Evolutionary conservation across 2,329 filamentous ascomycete species (phyloP), one percentile per base, ranked within the genome.

Genomic region (Sporothrix brunneoviolacea): DNA sequence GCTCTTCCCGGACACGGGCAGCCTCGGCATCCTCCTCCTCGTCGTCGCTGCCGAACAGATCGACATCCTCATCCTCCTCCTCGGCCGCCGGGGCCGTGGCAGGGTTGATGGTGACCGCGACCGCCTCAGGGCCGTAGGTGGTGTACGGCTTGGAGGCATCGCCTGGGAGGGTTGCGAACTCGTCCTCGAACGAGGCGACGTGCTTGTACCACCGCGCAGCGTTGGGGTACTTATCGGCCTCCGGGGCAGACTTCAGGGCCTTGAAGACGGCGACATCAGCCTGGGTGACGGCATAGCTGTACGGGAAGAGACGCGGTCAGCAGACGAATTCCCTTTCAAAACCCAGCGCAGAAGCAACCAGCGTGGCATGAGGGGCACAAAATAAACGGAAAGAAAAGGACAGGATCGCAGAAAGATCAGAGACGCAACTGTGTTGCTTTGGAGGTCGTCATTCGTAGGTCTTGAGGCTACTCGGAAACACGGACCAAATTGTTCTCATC

Each of bases 191-290:
- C 63, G 87, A 86, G 70, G 87, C 82, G 68, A 96, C 88, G 83
- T 98, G 91, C 83, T 94, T 95, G 84, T 95, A 96, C 93, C 93
- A 98, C 72, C 93, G 86, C 68, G 88, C 89, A 66, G 86, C 90
- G 76, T 95, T 79, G 65, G 91, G 90, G 83, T 86, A 95, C 79
- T 95, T 95, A 70, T 79, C 77, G 64, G 86, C 80, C 61, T 86
- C 83, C 63, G 93, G 93, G 54, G 82, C 72, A 62, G 77, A 73
- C 66, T 78, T 83, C 69, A 96, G 72, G 65, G 87, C 87, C 83
- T 97, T 95, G 87, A 87, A 97, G 75, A 83, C 83, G 72, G 86
- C 87, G 65, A 94, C 91, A 78, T 98, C 93, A 74, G 93, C 93
- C 80, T 98, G 93, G 64, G 88, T 88, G 64, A 91, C 85, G 59